These are phyloP conservation scores for Dactylellina leptospora DNA, from an alignment of 2,329 filamentous ascomycete genomes.

Conservation along the genomic window DNA sequence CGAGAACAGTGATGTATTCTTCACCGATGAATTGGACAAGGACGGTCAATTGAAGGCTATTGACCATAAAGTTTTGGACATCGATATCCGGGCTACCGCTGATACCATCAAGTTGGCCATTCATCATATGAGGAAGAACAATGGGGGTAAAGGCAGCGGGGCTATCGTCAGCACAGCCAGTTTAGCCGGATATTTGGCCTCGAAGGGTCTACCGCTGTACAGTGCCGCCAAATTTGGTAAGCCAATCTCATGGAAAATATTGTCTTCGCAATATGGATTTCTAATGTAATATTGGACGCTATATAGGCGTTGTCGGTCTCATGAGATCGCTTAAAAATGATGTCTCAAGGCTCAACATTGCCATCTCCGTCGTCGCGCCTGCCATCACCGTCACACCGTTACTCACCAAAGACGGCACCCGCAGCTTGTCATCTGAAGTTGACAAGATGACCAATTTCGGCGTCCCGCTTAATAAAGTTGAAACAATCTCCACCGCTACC, in stretches of 20 bases:
- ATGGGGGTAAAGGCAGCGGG: conserved; percentile 60
- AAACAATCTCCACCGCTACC: conserved; percentile 63
- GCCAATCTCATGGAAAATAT: conserved; percentile 25
- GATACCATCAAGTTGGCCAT: conserved; percentile 65
- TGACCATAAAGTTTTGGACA: conserved; percentile 62
- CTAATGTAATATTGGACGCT: not conserved
- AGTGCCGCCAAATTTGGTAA: conserved; percentile 65
- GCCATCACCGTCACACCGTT: conserved; percentile 65
- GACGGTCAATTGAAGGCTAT: conserved; percentile 63
- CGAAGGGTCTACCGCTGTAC: conserved; percentile 64
- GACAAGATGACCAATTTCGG: conserved; percentile 62
- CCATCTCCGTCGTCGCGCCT: conserved; percentile 64
- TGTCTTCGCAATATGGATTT: not conserved
- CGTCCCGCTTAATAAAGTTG: conserved; percentile 64
- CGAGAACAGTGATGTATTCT: conserved; percentile 65
- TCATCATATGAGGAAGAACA: conserved; percentile 62
- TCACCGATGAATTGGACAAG: conserved; percentile 62
- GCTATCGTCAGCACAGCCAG: conserved; percentile 64
- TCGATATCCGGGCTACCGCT: conserved; percentile 64
- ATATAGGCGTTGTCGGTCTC: conserved; percentile 63
- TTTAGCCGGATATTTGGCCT: conserved; percentile 64
- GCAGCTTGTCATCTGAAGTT: conserved; percentile 59
- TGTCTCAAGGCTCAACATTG: conserved; percentile 62
- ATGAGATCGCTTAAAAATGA: conserved; percentile 65
- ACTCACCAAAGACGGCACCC: conserved; percentile 57